phyloP scores from a whole-genome alignment of 2,329 filamentous ascomycete genomes.

The Niveomyces coronatus region DNA sequence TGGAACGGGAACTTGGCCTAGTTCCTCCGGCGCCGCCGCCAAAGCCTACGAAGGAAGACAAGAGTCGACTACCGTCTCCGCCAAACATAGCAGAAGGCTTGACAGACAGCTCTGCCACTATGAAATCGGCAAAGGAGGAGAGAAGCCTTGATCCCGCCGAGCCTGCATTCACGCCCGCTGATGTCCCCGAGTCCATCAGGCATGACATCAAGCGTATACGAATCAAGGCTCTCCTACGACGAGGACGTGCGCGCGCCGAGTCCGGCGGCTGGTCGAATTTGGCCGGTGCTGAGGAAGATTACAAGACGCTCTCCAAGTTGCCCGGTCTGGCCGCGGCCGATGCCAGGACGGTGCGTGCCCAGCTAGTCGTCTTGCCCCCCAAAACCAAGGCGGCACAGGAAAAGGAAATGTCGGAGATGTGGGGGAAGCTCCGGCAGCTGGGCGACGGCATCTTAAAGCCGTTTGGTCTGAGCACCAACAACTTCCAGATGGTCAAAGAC shows the following conservation, averaged over 20 bases:
- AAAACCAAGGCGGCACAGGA: constrained; percentile 70
- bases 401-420: constrained; percentile 89
- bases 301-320: constrained; percentile 53
- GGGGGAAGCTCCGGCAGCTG: constrained; percentile 87
- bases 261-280: constrained; percentile 71
- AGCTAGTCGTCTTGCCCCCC: constrained; percentile 55
- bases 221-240: constrained; percentile 71
- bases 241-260: constrained; percentile 62
- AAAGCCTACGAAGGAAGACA: constrained; percentile 27
- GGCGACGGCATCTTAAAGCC: constrained; percentile 88
- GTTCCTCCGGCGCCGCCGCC: no score
- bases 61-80: no score
- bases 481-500: constrained; percentile 90
- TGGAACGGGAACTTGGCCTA: constrained; percentile 21
- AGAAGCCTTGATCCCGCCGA: constrained; percentile 22
- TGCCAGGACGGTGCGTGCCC: constrained; percentile 53
- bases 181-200: constrained; percentile 13
- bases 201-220: constrained; percentile 66
- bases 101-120: neutral
- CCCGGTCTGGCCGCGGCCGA: constrained; percentile 52
- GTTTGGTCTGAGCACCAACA: constrained; percentile 87
- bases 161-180: constrained; percentile 19
- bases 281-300: constrained; percentile 70
- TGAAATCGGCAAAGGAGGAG: constrained; percentile 16
- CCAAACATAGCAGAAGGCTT: neutral